Conservation (phyloP, 2,329 filamentous ascomycete species). For the Talaromyces marneffei region DNA sequence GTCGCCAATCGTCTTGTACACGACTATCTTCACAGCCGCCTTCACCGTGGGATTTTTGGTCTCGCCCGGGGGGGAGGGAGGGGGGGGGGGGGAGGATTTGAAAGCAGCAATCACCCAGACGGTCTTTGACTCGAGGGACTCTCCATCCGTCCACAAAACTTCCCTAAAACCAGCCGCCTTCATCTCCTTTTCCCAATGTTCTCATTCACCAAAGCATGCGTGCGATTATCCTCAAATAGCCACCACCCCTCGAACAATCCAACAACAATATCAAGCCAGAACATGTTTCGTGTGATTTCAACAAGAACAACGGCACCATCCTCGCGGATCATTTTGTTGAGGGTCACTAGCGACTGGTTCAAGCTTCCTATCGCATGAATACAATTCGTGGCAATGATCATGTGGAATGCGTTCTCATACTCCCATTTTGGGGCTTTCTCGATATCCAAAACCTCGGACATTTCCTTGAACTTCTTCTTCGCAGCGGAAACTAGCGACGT, state of each 20-base stretch:
- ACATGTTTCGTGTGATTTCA: constrained; percentile 27
- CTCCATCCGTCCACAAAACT: not conserved
- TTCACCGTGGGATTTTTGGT: too few relatives aligned
- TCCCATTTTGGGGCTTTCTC: too few relatives aligned
- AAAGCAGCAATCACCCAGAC: not conserved
- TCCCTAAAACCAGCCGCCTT: not conserved
- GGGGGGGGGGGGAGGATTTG: too few relatives aligned
- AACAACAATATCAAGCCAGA: constrained; percentile 32
- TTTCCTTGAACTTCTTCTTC: too few relatives aligned
- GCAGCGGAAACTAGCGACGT: not conserved
- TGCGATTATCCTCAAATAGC: constrained; percentile 31
- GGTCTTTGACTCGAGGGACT: not conserved
- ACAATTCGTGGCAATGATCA: not conserved
- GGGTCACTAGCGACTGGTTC: not conserved
- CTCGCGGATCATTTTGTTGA: not conserved
- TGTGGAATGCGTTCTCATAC: not conserved
- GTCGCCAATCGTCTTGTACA: too few relatives aligned
- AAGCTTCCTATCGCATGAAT: not conserved
- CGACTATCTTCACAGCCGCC: not conserved
- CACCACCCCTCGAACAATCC: constrained; percentile 39
- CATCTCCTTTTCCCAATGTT: constrained; percentile 16
- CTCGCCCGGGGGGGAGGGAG: too few relatives aligned
- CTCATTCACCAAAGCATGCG: constrained; percentile 18
- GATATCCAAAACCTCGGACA: too few relatives aligned
- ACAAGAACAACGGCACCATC: constrained; percentile 16